A percentile compares a stretch with the other conserved stretches of the same genome.
Evolutionary conservation across 2,329 filamentous ascomycete genomes (phyloP).

Genomic region (Colletotrichum sidae): DNA sequence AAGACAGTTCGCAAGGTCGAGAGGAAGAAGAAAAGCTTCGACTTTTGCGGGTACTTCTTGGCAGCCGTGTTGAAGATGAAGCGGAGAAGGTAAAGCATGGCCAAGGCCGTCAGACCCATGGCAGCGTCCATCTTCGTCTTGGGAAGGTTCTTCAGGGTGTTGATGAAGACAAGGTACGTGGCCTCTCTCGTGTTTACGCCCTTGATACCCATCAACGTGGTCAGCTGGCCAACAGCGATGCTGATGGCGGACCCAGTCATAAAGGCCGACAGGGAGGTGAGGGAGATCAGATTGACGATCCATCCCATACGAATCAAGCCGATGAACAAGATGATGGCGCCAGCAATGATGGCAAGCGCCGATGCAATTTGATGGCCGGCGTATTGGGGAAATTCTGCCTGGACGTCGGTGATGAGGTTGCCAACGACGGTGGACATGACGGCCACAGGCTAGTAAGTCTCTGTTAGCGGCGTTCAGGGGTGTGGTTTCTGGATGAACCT

Average conservation of each 20-base stretch:
- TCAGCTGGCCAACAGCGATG: slow-evolving; percentile 87
- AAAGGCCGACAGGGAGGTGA: slow-evolving; percentile 91
- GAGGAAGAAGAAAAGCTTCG: slow-evolving; percentile 88
- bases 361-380: slow-evolving; percentile 78
- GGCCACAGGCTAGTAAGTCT: slow-evolving; percentile 77
- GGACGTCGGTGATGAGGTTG: slow-evolving; percentile 77
- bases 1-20: slow-evolving; percentile 91
- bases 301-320: slow-evolving; percentile 86
- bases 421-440: slow-evolving; percentile 94
- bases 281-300: slow-evolving; percentile 92
- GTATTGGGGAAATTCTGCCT: slow-evolving; percentile 66
- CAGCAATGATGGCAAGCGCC: slow-evolving; percentile 80
- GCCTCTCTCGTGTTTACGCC: slow-evolving; percentile 80
- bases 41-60: slow-evolving; percentile 74
- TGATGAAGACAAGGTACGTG: slow-evolving; percentile 86
- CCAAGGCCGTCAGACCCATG: slow-evolving; percentile 85
- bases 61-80: slow-evolving; percentile 72
- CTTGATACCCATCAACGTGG: slow-evolving; percentile 82
- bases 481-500: slow-evolving; percentile 52
- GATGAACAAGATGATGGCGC: slow-evolving; percentile 80
- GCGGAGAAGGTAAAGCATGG: slow-evolving; percentile 82
- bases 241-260: slow-evolving; percentile 96
- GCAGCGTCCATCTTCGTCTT: slow-evolving; percentile 81
- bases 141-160: slow-evolving; percentile 79
- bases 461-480: slow-evolving; percentile 16